Evolutionary conservation across 768 basidiomycete genomes (phyloP).

Genomic region (Hydnum rufescens): DNA sequence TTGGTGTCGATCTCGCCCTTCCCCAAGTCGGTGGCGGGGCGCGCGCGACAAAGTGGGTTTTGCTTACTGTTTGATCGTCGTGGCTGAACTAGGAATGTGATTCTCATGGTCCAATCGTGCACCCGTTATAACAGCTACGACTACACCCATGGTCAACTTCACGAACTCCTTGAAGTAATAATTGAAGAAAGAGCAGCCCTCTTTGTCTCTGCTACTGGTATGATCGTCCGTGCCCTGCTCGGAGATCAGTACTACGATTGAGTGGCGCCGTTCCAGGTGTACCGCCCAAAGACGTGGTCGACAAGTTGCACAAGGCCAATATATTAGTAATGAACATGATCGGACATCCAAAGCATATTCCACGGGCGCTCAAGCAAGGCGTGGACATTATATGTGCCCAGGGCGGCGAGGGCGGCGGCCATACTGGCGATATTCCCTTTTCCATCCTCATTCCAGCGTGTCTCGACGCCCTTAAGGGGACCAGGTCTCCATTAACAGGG

Average conservation of each 20-base stretch:
- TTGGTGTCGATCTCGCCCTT: slow-evolving; percentile 78
- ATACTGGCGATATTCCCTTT: slow-evolving; percentile 42
- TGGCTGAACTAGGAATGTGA: background rate
- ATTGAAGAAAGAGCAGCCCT: slow-evolving; percentile 75
- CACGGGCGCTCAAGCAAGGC: slow-evolving; percentile 55
- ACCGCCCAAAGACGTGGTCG: slow-evolving; percentile 64
- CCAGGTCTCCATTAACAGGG: slow-evolving; percentile 60
- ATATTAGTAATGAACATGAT: slow-evolving; percentile 58
- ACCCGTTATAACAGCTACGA: slow-evolving; percentile 84
- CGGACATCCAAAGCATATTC: slow-evolving; percentile 69
- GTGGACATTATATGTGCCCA: slow-evolving; percentile 83
- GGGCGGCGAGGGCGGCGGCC: no score
- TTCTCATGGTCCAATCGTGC: no score
- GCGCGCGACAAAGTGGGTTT: slow-evolving; percentile 65
- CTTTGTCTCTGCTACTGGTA: slow-evolving; percentile 64
- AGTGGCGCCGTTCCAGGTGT: slow-evolving; percentile 52
- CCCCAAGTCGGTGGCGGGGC: slow-evolving; percentile 80
- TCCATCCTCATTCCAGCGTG: slow-evolving; percentile 72
- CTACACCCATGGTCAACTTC: slow-evolving; percentile 74
- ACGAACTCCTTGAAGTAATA: slow-evolving; percentile 72
- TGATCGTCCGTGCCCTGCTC: background rate
- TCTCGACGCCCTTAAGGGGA: slow-evolving; percentile 64
- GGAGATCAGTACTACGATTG: background rate
- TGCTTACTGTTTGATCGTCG: slow-evolving; percentile 40
- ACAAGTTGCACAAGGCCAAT: slow-evolving; percentile 57